These are phyloP conservation scores for Pseudogymnoascus sp. DNA, from an alignment of 2,329 filamentous ascomycete genomes.

Conservation along the genomic window DNA sequence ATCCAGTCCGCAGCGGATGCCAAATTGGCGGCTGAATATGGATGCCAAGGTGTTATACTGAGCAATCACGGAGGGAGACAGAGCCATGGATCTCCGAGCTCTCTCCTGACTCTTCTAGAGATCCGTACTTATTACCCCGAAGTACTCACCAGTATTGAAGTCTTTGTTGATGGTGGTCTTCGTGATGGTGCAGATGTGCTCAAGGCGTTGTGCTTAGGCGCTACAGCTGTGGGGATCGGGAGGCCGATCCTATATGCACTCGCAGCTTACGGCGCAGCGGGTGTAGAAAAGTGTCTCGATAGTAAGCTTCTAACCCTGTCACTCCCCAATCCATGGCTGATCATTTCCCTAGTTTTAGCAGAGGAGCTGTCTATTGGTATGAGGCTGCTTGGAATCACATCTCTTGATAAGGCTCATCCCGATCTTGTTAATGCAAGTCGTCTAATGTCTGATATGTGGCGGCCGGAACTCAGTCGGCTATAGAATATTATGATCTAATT, in stretches of 20 bases:
- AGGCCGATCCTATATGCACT: slow-evolving; percentile 12
- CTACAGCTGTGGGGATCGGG: slow-evolving; percentile 14
- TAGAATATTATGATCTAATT: background rate
- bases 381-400: slow-evolving; percentile 39
- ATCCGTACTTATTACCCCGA: slow-evolving; percentile 13
- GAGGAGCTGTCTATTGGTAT: slow-evolving; percentile 41
- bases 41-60: slow-evolving; percentile 46
- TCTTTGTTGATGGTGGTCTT: slow-evolving; percentile 15
- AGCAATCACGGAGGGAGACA: slow-evolving; percentile 53
- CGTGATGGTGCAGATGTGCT: slow-evolving; percentile 12
- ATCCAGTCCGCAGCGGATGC: slow-evolving; percentile 30
- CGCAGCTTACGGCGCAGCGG: slow-evolving; percentile 7
- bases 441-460: background rate
- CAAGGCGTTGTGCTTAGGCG: slow-evolving; percentile 5
- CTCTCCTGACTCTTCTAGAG: slow-evolving; percentile 9
- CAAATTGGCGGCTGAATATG: slow-evolving; percentile 39
- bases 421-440: slow-evolving; percentile 56
- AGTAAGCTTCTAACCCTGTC: background rate
- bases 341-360: slow-evolving; percentile 23
- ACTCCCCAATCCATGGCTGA: background rate
- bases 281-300: slow-evolving; percentile 10
- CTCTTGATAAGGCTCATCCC: slow-evolving; percentile 55
- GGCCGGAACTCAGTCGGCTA: background rate
- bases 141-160: slow-evolving; percentile 13
- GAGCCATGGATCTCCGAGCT: background rate